These are phyloP conservation scores for Carex parvula DNA, from an alignment of 176 grass and related monocot species.

Conservation along the genomic window DNA sequence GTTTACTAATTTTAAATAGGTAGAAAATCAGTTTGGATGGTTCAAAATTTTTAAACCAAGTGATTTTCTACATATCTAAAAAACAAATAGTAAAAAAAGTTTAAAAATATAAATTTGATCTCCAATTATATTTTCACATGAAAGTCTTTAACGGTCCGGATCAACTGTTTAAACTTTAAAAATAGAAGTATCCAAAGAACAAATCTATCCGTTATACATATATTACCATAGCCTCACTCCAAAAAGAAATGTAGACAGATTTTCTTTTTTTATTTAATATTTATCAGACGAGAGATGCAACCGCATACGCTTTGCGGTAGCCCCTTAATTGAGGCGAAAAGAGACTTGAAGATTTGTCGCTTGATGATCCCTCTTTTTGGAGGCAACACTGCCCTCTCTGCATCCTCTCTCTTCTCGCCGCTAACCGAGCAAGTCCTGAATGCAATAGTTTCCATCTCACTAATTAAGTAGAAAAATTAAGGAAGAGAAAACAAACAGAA, in stretches of 20 bases:
- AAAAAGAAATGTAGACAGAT: neutral
- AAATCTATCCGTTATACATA: too few species aligned
- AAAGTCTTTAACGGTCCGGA: too few species aligned
- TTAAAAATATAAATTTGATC: too few species aligned
- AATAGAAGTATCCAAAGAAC: too few species aligned
- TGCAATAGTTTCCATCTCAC: neutral
- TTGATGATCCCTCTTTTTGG: conserved; percentile 22
- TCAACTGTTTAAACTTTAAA: too few species aligned
- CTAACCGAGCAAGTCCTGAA: neutral
- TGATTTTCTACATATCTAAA: too few species aligned
- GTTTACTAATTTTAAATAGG: too few species aligned
- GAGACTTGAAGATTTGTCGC: neutral
- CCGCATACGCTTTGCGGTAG: neutral
- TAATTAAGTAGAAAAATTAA: neutral
- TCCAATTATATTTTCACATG: too few species aligned
- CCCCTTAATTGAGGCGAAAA: neutral
- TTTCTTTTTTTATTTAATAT: neutral
- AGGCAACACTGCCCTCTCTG: neutral
- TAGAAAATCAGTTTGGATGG: too few species aligned
- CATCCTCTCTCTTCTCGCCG: neutral
- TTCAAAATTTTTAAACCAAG: too few species aligned
- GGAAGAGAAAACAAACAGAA: neutral
- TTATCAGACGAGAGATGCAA: neutral
- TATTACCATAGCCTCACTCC: neutral
- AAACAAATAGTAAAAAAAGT: too few species aligned